Base-by-base conservation (phyloP, 192 early-diverging fungal genomes). In the Chytriomyces sp. region DNA sequence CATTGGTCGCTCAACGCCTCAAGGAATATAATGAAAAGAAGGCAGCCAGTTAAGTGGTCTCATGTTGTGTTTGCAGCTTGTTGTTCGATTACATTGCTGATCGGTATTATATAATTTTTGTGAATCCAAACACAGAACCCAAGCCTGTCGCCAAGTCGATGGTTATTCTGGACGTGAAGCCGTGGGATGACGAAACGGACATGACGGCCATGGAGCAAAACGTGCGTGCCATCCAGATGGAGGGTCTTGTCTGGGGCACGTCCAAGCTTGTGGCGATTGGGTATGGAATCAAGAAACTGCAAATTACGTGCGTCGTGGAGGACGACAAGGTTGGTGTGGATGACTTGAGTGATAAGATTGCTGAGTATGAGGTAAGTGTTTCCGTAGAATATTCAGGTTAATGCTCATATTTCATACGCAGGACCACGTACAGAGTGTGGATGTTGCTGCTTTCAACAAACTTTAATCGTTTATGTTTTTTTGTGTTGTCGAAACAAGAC, bases 231-330 rank as follows among this genome's bases (percentile, higher is more conserved):
- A 93, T 98, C 60, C 60, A 73, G 37, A 91, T 95, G 91, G 92
- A 93, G 64, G 96, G 96, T 79, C 90, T 98, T 41, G 72, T 92
- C 66, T 98, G 96, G 96, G 94, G 93, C 78, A 75, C 79, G 58
- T 85, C 80, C 70, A 87, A 94, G 86, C 84, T 84, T 25, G 82
- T 93, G 59, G 79, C 93, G 59, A 86, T 98, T 75, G 96, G 94
- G 73, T 98, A 88, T 81, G 96, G 96, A 81, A 93, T 98, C 86
- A 94, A 91, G 84, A 96, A 98, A 89, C 90, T 98, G 76, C 90
- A 90, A 76, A 94, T 98, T 84, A 91, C 88, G 80, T 88, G 88
- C 80, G 93, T 95, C 72, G 85, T 98, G 61, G 93, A 93, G 84
- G 94, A 96, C 80, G 93, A 90, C 41, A 95, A 95, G 89, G 93